Evolutionary conservation across 225 moss, liverwort and hornwort species (phyloP).

Genomic region (Physcomitrellopsis africana): DNA sequence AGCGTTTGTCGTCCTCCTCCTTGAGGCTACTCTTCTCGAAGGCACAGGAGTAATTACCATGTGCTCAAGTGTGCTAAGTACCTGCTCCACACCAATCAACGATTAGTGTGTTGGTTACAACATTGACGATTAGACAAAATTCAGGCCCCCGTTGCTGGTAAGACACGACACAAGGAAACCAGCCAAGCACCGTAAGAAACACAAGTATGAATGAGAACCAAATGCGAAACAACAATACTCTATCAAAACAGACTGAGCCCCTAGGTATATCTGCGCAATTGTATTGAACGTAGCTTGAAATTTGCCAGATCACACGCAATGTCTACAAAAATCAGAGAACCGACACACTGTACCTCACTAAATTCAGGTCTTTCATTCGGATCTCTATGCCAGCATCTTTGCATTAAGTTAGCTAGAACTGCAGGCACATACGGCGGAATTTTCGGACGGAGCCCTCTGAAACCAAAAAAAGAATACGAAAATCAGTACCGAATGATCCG

Average conservation of each 20-base stretch:
- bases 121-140: background rate
- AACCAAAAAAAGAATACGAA: slow-evolving; percentile 22
- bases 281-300: slow-evolving; percentile 1
- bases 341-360: slow-evolving; percentile 59
- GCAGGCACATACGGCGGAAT: slow-evolving; percentile 64
- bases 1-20: slow-evolving; percentile 58
- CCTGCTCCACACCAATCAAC: slow-evolving; percentile 48
- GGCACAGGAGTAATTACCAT: slow-evolving; percentile 52
- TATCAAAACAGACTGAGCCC: background rate
- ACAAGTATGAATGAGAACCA: background rate
- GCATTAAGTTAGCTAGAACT: slow-evolving; percentile 56
- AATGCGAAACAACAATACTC: background rate
- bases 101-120: slow-evolving; percentile 11
- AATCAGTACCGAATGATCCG: slow-evolving; percentile 1
- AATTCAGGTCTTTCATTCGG: slow-evolving; percentile 86
- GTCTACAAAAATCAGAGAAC: background rate
- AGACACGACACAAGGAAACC: background rate
- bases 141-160: background rate
- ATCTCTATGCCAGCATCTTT: slow-evolving; percentile 86
- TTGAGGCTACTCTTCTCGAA: slow-evolving; percentile 58
- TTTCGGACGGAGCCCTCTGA: slow-evolving; percentile 78
- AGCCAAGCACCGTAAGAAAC: background rate
- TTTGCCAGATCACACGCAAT: background rate
- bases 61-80: slow-evolving; percentile 66
- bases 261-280: background rate